A percentile compares a stretch with the other conserved stretches of the same genome.
Conservation (phyloP, 352 stramenopile species). For the Phytophthora kernoviae region DNA sequence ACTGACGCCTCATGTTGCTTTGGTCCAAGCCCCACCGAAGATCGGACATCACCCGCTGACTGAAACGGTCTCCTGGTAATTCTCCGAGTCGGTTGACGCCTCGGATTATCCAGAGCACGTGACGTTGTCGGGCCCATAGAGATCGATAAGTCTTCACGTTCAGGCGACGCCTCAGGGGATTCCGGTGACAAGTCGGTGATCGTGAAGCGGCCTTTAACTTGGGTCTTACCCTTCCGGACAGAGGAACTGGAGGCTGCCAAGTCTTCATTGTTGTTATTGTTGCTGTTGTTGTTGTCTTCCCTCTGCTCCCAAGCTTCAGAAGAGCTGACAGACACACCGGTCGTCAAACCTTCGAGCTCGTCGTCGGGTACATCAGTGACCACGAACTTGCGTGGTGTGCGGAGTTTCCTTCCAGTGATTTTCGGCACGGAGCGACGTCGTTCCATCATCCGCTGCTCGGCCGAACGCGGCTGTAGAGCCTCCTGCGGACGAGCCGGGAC, state of each 20-base stretch:
- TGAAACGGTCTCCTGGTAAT: constrained; percentile 33
- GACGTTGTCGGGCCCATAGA: constrained; percentile 27
- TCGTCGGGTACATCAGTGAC: constrained; percentile 73
- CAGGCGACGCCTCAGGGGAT: constrained; percentile 37
- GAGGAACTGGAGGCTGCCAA: constrained; percentile 20
- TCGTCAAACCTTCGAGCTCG: constrained; percentile 24
- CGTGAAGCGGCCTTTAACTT: constrained; percentile 77
- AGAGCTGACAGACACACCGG: constrained; percentile 1
- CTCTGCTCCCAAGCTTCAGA: constrained; percentile 10
- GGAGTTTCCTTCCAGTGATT: constrained; percentile 62
- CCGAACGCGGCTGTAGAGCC: constrained; percentile 10
- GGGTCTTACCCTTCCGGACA: constrained; percentile 61
- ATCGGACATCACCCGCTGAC: constrained; percentile 30
- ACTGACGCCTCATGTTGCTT: constrained; percentile 13
- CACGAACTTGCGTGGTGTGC: constrained; percentile 68
- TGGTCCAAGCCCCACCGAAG: constrained; percentile 15
- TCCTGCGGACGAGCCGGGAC: constrained; percentile 16
- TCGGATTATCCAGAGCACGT: constrained; percentile 11
- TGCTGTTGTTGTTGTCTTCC: constrained; percentile 16
- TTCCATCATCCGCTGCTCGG: constrained; percentile 25
- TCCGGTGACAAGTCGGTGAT: constrained; percentile 83
- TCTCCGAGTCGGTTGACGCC: constrained; percentile 22
- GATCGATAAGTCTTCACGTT: constrained; percentile 28
- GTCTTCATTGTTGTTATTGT: constrained; percentile 24
- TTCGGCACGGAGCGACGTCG: constrained; percentile 44